Conservation (phyloP, 495 filamentous ascomycete species). For the Ascodesmis nigricans region DNA sequence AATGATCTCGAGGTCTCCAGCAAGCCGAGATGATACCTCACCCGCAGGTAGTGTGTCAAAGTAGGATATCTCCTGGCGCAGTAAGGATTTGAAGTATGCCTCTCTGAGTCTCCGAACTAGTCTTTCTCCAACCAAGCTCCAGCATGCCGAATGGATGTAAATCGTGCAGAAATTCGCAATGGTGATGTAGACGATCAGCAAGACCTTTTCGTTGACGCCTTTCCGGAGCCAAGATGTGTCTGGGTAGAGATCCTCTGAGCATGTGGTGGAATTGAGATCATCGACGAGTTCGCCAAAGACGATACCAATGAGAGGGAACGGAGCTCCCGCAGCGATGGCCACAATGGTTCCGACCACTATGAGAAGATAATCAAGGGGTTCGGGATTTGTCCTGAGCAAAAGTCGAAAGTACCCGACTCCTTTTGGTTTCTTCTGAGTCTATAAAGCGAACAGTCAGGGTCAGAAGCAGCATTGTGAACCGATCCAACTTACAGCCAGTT, state of each 20-base stretch:
- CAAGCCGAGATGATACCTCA: conserved; percentile 37
- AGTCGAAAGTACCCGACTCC: conserved; percentile 1
- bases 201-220: conserved; percentile 34
- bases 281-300: conserved; percentile 27
- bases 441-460: no score
- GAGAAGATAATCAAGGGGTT: conserved; percentile 24
- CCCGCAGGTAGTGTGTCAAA: conserved; percentile 36
- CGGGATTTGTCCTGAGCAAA: not conserved
- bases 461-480: no score
- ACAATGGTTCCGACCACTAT: conserved; percentile 19
- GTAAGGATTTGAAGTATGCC: conserved; percentile 32
- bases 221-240: conserved; percentile 23
- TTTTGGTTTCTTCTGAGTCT: no score
- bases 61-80: conserved; percentile 38
- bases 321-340: conserved; percentile 24
- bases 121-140: conserved; percentile 38
- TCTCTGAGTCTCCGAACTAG: conserved; percentile 40
- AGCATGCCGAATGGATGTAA: conserved; percentile 34
- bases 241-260: conserved; percentile 21
- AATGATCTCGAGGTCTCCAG: conserved; percentile 25
- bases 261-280: conserved; percentile 33
- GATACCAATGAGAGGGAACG: conserved; percentile 26
- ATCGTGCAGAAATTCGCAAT: conserved; percentile 40
- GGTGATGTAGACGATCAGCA: conserved; percentile 39
- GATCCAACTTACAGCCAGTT: no score